phyloP scores from a whole-genome alignment of 2,329 filamentous ascomycete species.

The Setomelanomma holmii region DNA sequence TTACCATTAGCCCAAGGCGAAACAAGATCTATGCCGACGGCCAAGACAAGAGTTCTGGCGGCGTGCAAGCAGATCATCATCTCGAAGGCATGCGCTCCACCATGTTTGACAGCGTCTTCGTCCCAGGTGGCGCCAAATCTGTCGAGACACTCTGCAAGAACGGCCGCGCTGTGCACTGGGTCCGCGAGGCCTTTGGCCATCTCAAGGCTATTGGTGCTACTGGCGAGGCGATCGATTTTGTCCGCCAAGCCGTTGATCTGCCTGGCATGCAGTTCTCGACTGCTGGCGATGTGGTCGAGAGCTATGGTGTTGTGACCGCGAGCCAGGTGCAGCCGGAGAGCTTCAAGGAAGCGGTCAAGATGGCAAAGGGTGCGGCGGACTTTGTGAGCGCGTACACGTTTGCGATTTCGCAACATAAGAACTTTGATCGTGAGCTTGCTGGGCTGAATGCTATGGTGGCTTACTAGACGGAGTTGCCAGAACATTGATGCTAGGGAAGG shows the following conservation, averaged over 20 bases:
- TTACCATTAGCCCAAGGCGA: slow-evolving; percentile 75
- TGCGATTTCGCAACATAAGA: slow-evolving; percentile 74
- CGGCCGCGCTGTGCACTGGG: slow-evolving; percentile 77
- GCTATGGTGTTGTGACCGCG: slow-evolving; percentile 80
- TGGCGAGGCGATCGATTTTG: slow-evolving; percentile 72
- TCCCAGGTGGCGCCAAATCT: slow-evolving; percentile 74
- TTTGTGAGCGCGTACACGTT: slow-evolving; percentile 76
- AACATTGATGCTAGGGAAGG: too few species aligned
- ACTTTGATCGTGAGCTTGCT: slow-evolving; percentile 76
- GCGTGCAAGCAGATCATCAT: slow-evolving; percentile 75
- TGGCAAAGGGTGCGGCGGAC: slow-evolving; percentile 70
- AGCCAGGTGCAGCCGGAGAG: slow-evolving; percentile 60
- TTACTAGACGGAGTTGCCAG: slow-evolving; percentile 62
- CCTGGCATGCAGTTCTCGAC: slow-evolving; percentile 58
- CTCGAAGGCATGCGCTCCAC: slow-evolving; percentile 80
- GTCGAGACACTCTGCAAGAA: slow-evolving; percentile 70
- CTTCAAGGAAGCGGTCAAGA: slow-evolving; percentile 67
- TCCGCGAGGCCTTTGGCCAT: slow-evolving; percentile 82
- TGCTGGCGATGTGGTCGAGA: slow-evolving; percentile 65
- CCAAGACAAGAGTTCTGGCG: slow-evolving; percentile 61
- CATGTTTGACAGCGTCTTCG: slow-evolving; percentile 80
- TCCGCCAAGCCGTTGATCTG: slow-evolving; percentile 58
- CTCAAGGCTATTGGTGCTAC: slow-evolving; percentile 80
- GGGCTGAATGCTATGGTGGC: slow-evolving; percentile 72
- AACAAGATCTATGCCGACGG: slow-evolving; percentile 69